These are phyloP conservation scores for Aspergillus felis DNA, from an alignment of 2,329 filamentous ascomycete genomes.

Conservation along the genomic window DNA sequence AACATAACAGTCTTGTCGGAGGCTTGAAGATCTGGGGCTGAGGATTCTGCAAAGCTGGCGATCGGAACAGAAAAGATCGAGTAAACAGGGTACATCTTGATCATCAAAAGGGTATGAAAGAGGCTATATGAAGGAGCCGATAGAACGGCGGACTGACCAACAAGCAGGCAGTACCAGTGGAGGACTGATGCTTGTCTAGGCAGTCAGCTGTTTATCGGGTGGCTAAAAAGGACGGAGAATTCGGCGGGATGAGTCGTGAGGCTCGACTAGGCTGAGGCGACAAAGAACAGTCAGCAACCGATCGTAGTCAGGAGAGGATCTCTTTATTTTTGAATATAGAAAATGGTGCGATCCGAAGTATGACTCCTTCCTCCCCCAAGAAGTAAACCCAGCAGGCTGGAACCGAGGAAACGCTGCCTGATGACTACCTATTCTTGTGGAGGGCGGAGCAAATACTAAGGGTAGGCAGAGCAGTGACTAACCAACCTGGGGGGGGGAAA, in stretches of 20 bases:
- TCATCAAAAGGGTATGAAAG: constrained; percentile 9
- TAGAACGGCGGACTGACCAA: constrained; percentile 26
- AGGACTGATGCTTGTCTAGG: constrained; percentile 24
- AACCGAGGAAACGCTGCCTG: constrained; percentile 12
- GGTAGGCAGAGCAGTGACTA: constrained; percentile 10
- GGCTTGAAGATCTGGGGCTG: constrained; percentile 29
- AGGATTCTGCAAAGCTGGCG: constrained; percentile 32
- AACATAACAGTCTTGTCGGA: constrained; percentile 23
- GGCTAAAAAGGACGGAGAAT: constrained; percentile 8
- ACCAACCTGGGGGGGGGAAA: background rate
- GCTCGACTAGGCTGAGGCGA: constrained; percentile 16
- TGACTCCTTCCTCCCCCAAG: constrained; percentile 3
- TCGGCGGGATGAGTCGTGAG: constrained; percentile 7
- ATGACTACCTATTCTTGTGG: constrained; percentile 13
- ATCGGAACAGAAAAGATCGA: constrained; percentile 32
- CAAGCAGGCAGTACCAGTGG: constrained; percentile 29
- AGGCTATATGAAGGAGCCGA: constrained; percentile 25
- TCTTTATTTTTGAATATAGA: background rate
- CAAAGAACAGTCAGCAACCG: constrained; percentile 16
- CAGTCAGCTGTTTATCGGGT: constrained; percentile 22
- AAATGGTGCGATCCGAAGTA: background rate
- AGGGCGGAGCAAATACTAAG: constrained; percentile 6
- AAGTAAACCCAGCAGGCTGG: background rate
- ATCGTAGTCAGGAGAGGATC: constrained; percentile 2
- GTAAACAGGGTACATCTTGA: constrained; percentile 41